Percentiles rank a stretch among this genome's conserved stretches.
phyloP scores from a whole-genome alignment of 2,329 filamentous ascomycete genomes.

The Sclerotiophoma versabilis region DNA sequence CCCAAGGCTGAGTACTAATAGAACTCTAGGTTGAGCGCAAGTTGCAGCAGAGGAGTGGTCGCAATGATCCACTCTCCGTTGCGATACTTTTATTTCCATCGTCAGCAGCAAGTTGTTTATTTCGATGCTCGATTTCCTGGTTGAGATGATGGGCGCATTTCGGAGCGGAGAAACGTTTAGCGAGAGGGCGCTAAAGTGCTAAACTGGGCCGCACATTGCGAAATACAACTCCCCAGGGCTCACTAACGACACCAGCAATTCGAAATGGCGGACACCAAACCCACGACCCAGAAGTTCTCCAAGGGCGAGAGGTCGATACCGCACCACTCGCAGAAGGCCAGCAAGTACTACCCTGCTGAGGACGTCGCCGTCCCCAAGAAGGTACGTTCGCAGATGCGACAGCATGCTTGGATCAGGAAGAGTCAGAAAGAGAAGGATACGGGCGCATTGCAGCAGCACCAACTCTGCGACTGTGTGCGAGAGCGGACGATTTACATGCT shows the following conservation, averaged over 20 bases:
- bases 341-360: slow-evolving; percentile 99
- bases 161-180: slow-evolving; percentile 6
- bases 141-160: not conserved
- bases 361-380: slow-evolving; percentile 89
- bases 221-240: slow-evolving; percentile 27
- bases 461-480: slow-evolving; percentile 12
- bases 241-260: slow-evolving; percentile 52
- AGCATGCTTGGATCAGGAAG: slow-evolving; percentile 16
- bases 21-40: too few relatives aligned
- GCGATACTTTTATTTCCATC: too few relatives aligned
- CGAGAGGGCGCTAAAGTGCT: slow-evolving; percentile 1
- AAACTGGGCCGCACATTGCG: not conserved
- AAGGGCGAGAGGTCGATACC: slow-evolving; percentile 93
- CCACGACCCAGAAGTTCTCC: slow-evolving; percentile 89
- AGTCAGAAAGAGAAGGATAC: slow-evolving; percentile 24
- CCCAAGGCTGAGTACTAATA: too few relatives aligned
- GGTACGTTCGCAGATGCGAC: slow-evolving; percentile 69
- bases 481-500: slow-evolving; percentile 7
- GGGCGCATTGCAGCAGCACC: slow-evolving; percentile 9
- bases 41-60: too few relatives aligned
- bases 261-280: slow-evolving; percentile 69
- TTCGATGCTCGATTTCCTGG: not conserved
- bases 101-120: too few relatives aligned
- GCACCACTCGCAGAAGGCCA: slow-evolving; percentile 86
- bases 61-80: too few relatives aligned